phyloP scores from a whole-genome alignment of 129 eudicot species.

The Chrysanthemum seticuspe region DNA sequence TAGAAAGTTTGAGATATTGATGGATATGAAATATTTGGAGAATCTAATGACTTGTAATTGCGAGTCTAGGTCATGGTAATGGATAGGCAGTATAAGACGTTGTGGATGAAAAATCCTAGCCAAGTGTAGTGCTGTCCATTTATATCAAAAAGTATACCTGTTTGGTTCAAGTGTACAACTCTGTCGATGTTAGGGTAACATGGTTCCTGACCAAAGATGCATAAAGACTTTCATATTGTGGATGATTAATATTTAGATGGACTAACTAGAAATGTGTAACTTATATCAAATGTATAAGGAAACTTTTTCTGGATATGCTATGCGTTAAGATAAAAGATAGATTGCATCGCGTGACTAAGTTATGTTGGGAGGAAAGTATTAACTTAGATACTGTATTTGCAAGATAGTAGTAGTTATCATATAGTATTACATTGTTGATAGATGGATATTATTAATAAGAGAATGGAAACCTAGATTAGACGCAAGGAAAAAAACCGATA shows the following conservation, averaged over 20 bases:
- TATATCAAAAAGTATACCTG: background rate
- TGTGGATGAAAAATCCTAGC: slow-evolving; percentile 2
- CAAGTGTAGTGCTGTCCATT: background rate
- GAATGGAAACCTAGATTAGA: background rate
- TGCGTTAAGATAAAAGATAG: background rate
- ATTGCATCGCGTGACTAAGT: slow-evolving; percentile 1
- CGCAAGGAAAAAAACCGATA: slow-evolving; percentile 6
- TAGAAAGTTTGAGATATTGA: slow-evolving; percentile 2
- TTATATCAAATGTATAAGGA: background rate
- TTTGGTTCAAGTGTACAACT: background rate
- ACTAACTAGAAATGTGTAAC: background rate
- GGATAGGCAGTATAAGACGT: slow-evolving; percentile 7
- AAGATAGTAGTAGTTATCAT: background rate
- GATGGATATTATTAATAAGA: background rate
- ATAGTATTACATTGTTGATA: background rate
- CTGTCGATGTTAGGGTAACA: slow-evolving; percentile 15
- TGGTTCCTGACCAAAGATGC: no score
- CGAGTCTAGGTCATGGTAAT: background rate
- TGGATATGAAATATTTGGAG: background rate
- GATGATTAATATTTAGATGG: no score
- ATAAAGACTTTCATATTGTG: no score
- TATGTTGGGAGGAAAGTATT: background rate
- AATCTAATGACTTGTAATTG: slow-evolving; percentile 3
- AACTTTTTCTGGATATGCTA: background rate
- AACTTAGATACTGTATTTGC: slow-evolving; percentile 4